Evolutionary conservation across 805 yeast genomes (phyloP).

Genomic region (Ogataea thermomethanolica): DNA sequence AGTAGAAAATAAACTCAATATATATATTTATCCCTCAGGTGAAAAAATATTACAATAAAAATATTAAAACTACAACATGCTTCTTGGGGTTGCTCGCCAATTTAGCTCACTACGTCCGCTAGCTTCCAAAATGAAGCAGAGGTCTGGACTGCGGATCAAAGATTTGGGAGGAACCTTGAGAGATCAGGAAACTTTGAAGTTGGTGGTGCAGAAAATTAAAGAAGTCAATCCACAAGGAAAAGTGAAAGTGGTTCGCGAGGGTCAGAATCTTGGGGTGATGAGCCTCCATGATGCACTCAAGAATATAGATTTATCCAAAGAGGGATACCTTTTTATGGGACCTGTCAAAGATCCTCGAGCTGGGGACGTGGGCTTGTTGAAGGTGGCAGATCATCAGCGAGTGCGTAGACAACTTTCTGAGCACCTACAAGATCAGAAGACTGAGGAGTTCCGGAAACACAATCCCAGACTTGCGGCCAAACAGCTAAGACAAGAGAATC

Average conservation of each 20-base stretch:
- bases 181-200: conserved; percentile 28
- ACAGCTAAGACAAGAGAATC: conserved; percentile 8
- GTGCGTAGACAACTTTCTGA: conserved; percentile 31
- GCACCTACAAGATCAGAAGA: conserved; percentile 22
- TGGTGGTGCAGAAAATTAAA: conserved; percentile 18
- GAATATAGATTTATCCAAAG: conserved; percentile 22
- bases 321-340: conserved; percentile 27
- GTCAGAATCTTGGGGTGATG: conserved; percentile 14
- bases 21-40: background rate
- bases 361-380: conserved; percentile 21
- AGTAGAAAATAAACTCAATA: background rate
- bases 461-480: conserved; percentile 16
- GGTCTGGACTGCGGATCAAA: background rate
- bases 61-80: background rate
- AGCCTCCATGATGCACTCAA: conserved; percentile 12
- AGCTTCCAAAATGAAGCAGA: background rate
- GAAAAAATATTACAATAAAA: background rate
- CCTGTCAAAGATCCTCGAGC: conserved; percentile 8
- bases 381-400: conserved; percentile 20
- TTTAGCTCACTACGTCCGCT: background rate
- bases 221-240: conserved; percentile 17
- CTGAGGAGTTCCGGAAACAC: conserved; percentile 12
- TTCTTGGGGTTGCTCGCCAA: background rate
- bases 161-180: conserved; percentile 24
- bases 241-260: conserved; percentile 20